These are phyloP conservation scores for Lasiodiplodia theobromae DNA, from an alignment of 2,329 filamentous ascomycete genomes.

Conservation along the genomic window DNA sequence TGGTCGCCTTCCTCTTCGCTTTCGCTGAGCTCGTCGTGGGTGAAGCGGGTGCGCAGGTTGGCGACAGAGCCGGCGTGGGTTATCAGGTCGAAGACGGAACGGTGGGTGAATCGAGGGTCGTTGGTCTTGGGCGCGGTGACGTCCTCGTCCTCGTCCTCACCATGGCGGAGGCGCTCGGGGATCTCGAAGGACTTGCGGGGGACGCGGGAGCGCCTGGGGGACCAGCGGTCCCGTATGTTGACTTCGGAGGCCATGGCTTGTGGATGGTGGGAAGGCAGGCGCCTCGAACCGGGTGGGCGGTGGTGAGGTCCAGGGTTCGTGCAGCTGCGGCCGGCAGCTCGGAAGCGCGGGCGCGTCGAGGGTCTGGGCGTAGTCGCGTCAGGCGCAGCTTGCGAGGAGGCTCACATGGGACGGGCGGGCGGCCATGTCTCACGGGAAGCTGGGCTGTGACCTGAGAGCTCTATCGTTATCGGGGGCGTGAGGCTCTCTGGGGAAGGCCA, in stretches of 20 bases:
- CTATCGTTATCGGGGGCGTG: slow-evolving; percentile 27
- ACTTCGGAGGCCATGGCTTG: slow-evolving; percentile 25
- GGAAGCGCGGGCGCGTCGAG: slow-evolving; percentile 12
- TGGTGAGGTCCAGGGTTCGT: slow-evolving; percentile 19
- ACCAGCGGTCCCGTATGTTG: slow-evolving; percentile 12
- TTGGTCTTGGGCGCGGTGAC: slow-evolving; percentile 62
- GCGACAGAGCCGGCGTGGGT: slow-evolving; percentile 83
- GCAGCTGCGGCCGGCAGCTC: slow-evolving; percentile 13
- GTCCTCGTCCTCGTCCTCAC: slow-evolving; percentile 67
- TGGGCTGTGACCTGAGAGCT: slow-evolving; percentile 17
- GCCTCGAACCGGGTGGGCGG: not conserved
- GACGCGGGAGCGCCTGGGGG: not conserved
- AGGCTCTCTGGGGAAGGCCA: slow-evolving; percentile 25
- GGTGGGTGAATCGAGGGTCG: slow-evolving; percentile 76
- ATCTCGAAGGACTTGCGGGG: slow-evolving; percentile 55
- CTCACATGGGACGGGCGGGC: slow-evolving; percentile 5
- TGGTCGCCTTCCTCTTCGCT: slow-evolving; percentile 62
- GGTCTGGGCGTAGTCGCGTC: slow-evolving; percentile 20
- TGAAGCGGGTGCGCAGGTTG: slow-evolving; percentile 77
- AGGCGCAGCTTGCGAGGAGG: slow-evolving; percentile 1
- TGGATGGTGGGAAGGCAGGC: not conserved
- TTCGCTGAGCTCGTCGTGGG: slow-evolving; percentile 80
- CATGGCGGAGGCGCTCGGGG: slow-evolving; percentile 65
- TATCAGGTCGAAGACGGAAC: slow-evolving; percentile 92
- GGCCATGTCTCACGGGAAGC: slow-evolving; percentile 18